Evolutionary conservation across 371 early-diverging fungal genomes (phyloP), one percentile per base, ranked within the genome.

Genomic region (Rhizopus microsporus): DNA sequence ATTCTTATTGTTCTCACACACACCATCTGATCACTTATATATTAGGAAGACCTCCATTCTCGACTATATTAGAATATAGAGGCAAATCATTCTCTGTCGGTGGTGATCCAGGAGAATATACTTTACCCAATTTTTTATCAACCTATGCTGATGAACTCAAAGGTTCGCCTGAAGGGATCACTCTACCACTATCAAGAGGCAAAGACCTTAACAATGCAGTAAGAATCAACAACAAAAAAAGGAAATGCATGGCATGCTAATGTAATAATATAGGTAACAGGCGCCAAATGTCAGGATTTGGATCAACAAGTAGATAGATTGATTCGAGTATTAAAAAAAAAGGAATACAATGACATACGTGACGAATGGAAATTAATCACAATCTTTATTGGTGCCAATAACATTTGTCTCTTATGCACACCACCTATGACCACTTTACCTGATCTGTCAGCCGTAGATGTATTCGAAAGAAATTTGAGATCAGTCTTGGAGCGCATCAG

Each of bases 301-400:
- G 45, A 72, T 35, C 44, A 46, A 1, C 57, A 79, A 66, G 60
- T 76, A 6, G 53, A 58, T 7, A 56, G 69, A 10, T 53, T 79
- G 12, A 54, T 66, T 3, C 59, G 54, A 29, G 34, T 67, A 34
- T 46, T 75, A 8, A 43, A 54, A 1, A 33, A 52, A 6, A 38
- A 45, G 3, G 44, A 59, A 17, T 79, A 76, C 50, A 57, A 57
- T 16, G 49, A 60, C 3, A 38, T 71, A 9, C 59, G 60, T 37
- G 66, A 84, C 29, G 85, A 83, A 39, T 89, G 84, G 84, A 89
- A 89, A 66, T 51, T 89, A 32, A 71, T 83, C 17, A 84, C 84
- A 0, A 33, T 89, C 15, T 87, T 89, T 57, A 86, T 89, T 54
- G 89, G 89, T 6, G 84, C 81, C 32, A 89, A 89, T 59, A 87